Evolutionary conservation across 768 basidiomycete genomes (phyloP), one percentile per base, ranked within the genome.

Genomic region (Coprinopsis marcescibilis): DNA sequence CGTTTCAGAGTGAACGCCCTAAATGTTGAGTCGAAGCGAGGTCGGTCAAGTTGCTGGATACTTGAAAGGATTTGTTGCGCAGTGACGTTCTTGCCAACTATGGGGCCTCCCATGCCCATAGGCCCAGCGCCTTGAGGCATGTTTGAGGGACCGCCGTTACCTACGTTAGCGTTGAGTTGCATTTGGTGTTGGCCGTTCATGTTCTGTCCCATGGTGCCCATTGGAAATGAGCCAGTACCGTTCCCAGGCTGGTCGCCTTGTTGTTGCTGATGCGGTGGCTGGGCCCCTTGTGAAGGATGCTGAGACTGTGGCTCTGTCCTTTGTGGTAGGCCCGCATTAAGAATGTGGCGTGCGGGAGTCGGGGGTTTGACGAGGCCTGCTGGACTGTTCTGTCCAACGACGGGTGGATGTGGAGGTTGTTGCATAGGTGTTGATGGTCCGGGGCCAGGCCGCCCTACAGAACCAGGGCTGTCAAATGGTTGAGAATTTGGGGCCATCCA

Each of bases 11-110:
- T 75, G 52, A 70, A 83, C 15, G 59, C 67, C 41, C 69, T 69
- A 56, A 76, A 82, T 13, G 73, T 68, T 2, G 50, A 54, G 1
- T 81, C 75, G 52, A 88, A 86, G 17, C 67, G 68, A 5, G 40
- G 35, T 48, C 76, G 80, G 14, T 79, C 76, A 30, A 81, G 54
- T 15, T 75, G 72, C 6, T 2, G 66, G 71, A 45, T 66, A 59
- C 10, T 64, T 42, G 26, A 41, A 19, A 34, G 43, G 43, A 30
- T 19, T 14, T 38, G 24, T 13, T 32, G 52, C 38, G 29, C 8
- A 30, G 3, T 10, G 15, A 25, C 17, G 5, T 14, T 10, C 23
- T 27, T 37, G 21, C 14, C 26, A n/a, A 10, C 13, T 3, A 3
- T 23, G 24, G 17, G 13, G n/a, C 38, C 46, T 12, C 4, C 34